Evolutionary conservation across 768 basidiomycete species (phyloP), one percentile per base, ranked within the genome.

Genomic region (Phylloporus scabripes): DNA sequence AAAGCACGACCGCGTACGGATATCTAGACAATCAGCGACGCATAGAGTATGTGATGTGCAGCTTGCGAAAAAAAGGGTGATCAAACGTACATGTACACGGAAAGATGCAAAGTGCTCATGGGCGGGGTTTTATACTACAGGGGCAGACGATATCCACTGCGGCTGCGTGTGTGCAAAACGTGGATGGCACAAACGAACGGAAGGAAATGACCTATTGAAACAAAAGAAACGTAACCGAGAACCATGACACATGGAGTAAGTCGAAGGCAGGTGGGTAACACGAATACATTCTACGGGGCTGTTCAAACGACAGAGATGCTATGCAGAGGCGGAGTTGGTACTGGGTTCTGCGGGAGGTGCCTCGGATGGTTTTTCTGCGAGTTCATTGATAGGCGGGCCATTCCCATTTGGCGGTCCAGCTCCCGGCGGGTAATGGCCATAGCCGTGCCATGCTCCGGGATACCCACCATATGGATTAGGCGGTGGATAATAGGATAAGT

Each of bases 401-500:
- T 3, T 48, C 32, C 48, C 39, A n/a, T 38, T 42, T 1, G 64
- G 46, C 12, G 64, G 64, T 26, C 63, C 41, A 26, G 59, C 45
- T 15, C 60, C 59, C 14, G 51, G 57, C n/a, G 67, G 64, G 50
- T 70, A 71, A 15, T 53, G 52, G 10, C 63, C 48, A 42, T 70
- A 71, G 3, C 55, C 53, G 2, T 51, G 61, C 68, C 65, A 68
- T 5, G 56, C 24, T 14, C 41, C 37, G 0, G 64, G 50, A 48
- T 71, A 71, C 0, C 64, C 65, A 32, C 62, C 60, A 33, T 66
- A 69, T 1, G 60, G 51, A 21, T 62, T 65, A 10, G 69, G 51
- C 6, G 59, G 57, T 0, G 66, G 55, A 39, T 69, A 70, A 38
- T 72, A 70, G 12, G 66, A 56, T 36, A 68, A 68, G 45, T 60